Evolutionary conservation across 2,329 filamentous ascomycete genomes (phyloP).

Genomic region (Drechslera avenae): DNA sequence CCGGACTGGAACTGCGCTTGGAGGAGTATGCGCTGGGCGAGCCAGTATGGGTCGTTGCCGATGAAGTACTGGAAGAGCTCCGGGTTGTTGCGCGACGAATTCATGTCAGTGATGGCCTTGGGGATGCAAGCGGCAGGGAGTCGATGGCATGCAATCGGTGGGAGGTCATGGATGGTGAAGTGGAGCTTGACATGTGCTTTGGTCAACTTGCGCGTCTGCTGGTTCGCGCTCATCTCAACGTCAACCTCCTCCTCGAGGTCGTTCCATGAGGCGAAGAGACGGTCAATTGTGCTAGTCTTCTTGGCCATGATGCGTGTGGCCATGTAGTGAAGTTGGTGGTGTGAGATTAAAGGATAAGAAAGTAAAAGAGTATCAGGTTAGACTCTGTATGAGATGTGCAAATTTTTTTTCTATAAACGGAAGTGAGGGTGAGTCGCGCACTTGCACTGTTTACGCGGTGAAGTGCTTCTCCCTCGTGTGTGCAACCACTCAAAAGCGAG

Average conservation of each 20-base stretch:
- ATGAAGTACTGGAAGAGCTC: neutral
- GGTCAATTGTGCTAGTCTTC: too few species aligned
- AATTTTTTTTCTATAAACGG: too few species aligned
- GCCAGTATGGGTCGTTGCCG: neutral
- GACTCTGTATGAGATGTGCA: too few species aligned
- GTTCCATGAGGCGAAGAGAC: conserved; percentile 1
- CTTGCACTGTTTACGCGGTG: too few species aligned
- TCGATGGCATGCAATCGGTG: neutral
- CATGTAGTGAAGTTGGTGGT: too few species aligned
- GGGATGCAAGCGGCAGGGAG: neutral
- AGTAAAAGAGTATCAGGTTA: too few species aligned
- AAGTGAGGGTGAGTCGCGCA: too few species aligned
- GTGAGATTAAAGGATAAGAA: too few species aligned
- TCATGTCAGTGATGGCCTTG: neutral
- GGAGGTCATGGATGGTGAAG: neutral
- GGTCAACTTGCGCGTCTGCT: neutral
- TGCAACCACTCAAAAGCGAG: too few species aligned
- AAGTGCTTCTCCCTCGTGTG: too few species aligned
- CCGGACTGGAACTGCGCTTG: neutral
- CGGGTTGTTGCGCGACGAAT: neutral
- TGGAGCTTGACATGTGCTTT: neutral
- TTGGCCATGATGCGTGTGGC: too few species aligned
- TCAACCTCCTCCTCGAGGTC: neutral
- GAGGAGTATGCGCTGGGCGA: neutral
- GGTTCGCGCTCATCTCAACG: neutral